A percentile compares a stretch with the other conserved stretches of the same genome.
phyloP scores from a whole-genome alignment of 441 rosid species.

The Erodium trifolium region DNA sequence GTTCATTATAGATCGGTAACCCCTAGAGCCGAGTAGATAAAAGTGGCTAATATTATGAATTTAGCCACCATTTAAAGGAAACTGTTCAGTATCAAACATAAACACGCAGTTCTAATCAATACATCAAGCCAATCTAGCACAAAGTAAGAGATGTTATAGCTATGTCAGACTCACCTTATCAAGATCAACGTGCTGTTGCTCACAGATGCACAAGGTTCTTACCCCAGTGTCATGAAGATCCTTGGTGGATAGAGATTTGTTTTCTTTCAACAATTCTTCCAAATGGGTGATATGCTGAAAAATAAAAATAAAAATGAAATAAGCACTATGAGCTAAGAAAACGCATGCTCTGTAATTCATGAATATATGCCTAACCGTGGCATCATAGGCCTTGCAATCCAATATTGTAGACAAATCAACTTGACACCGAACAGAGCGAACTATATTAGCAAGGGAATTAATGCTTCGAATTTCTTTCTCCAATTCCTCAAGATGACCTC shows the following conservation, averaged over 20 bases:
- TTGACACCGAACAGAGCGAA: conserved; percentile 63
- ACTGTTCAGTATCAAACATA: not conserved
- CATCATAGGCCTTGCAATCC: conserved; percentile 72
- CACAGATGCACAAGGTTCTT: conserved; percentile 50
- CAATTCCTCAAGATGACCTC: conserved; percentile 49
- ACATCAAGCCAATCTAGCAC: conserved; percentile 1
- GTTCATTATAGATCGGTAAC: too few species aligned
- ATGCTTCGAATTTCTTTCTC: conserved; percentile 69
- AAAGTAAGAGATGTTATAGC: conserved; percentile 8
- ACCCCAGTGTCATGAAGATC: conserved; percentile 60
- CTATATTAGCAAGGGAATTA: conserved; percentile 66
- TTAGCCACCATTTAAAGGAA: not conserved
- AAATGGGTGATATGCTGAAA: conserved; percentile 44
- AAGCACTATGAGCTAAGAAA: conserved; percentile 4
- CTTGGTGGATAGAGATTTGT: conserved; percentile 33
- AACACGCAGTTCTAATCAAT: not conserved
- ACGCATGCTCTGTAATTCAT: not conserved
- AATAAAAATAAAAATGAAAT: not conserved
- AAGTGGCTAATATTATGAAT: not conserved
- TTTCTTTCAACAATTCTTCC: conserved; percentile 44
- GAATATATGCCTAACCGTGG: conserved; percentile 41
- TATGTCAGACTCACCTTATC: conserved; percentile 39
- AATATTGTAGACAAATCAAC: conserved; percentile 70
- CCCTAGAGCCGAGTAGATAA: too few species aligned
- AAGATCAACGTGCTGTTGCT: conserved; percentile 36